These are phyloP conservation scores for Hericium alpestre DNA, from an alignment of 768 basidiomycete species.

Conservation along the genomic window DNA sequence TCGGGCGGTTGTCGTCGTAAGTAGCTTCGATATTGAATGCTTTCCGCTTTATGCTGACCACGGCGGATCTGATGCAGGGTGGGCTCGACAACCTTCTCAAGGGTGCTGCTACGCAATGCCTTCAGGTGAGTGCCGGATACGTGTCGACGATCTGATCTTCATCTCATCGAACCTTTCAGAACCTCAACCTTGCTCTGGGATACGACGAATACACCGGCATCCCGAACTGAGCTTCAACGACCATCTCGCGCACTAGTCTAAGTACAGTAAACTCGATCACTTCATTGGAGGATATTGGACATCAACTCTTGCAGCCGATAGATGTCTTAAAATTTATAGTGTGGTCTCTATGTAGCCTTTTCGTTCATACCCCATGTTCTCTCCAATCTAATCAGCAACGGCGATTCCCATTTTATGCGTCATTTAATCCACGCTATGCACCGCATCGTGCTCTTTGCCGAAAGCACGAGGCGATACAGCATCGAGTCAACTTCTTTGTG, in stretches of 20 bases:
- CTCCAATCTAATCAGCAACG: too few species aligned
- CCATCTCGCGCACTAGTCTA: too few species aligned
- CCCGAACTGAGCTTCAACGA: conserved; percentile 20
- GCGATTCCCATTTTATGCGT: too few species aligned
- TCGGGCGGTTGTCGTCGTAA: conserved; percentile 86
- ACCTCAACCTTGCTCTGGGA: conserved; percentile 82
- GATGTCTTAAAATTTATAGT: too few species aligned
- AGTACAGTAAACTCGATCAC: too few species aligned
- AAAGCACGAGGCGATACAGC: not conserved
- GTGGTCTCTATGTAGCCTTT: too few species aligned
- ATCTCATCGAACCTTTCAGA: conserved; percentile 32
- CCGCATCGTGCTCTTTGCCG: not conserved
- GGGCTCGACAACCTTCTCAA: conserved; percentile 95
- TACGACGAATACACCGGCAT: conserved; percentile 81
- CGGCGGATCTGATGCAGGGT: conserved; percentile 38
- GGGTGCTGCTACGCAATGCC: conserved; percentile 97
- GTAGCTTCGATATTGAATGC: conserved; percentile 20
- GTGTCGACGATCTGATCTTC: not conserved
- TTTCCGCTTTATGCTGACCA: not conserved
- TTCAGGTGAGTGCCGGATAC: conserved; percentile 55
- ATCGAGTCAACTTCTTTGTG: not conserved
- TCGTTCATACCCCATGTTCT: too few species aligned
- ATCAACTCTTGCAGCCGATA: too few species aligned
- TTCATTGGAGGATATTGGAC: too few species aligned
- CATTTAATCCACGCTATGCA: not conserved